Base-by-base conservation (phyloP, 805 yeast species). In the Starmerella vitae region DNA sequence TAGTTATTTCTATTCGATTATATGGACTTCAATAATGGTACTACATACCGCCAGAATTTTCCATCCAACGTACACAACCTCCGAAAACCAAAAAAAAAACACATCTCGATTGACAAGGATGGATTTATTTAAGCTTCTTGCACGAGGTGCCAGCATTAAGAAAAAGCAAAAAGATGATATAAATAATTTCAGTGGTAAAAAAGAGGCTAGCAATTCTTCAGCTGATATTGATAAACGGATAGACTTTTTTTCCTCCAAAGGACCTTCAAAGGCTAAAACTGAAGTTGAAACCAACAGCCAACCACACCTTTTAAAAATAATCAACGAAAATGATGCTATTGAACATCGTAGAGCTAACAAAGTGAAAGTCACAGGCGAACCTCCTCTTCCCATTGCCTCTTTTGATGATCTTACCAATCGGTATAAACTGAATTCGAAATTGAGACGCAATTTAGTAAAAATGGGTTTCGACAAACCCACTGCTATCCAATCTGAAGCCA, bases 351-450 rank as follows among this genome's bases (percentile, higher is more conserved):
- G 72, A 49, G 55, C 68, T 1, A 67, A 76, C 49, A 69, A 67
- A 42, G 72, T 77, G 33, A 85, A 84, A 44, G 76, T 86, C 22
- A 65, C 79, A 0, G 97, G 97, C 30, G 96, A 88, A 58, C 59
- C 80, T 12, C 95, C 96, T n/a, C 62, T 82, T 24, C 96, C 97
- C 1, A 77, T 88, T 41, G 91, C 85, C 2, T 77, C 93, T 2
- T 91, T 91, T 57, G 78, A 78, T 47, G 95, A 88, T 56, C 65
- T 91, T 41, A 67, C 72, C 2, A 59, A 71, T 1, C 66, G 94
- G 39, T 85, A 77, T 59, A 65, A 73, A 31, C 61, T 91, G 25
- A 76, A 78, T 53, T 65, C 64, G 43, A 62, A 60, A 41, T 61
- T 84, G 22, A 59, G 78, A 26, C 59, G 66, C 20, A 86, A 85